phyloP scores from a whole-genome alignment of 192 early-diverging fungal genomes.

The Coemansia reversa region DNA sequence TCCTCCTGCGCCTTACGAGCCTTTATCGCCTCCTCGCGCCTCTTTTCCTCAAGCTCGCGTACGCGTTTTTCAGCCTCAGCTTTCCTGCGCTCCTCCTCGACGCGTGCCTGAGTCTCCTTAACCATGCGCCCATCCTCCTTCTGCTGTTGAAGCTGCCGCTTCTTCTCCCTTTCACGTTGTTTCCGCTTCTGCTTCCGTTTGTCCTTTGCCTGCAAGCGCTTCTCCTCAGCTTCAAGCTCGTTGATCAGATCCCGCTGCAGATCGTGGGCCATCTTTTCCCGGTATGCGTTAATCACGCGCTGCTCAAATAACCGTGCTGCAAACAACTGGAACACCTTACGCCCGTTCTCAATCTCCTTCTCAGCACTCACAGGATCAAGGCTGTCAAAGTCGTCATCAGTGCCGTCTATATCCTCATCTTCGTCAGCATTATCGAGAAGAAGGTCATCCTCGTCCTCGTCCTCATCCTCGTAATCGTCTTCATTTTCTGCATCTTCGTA shows the following conservation, averaged over 20 bases:
- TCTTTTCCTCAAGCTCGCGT: conserved; percentile 26
- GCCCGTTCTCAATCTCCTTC: conserved; percentile 87
- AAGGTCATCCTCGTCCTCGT: conserved; percentile 28
- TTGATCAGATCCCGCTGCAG: conserved; percentile 82
- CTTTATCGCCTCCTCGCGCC: conserved; percentile 31
- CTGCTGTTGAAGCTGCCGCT: conserved; percentile 42
- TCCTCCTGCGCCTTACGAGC: conserved; percentile 38
- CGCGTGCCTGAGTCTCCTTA: conserved; percentile 26
- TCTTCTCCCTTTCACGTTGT: conserved; percentile 62
- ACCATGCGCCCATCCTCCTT: conserved; percentile 41
- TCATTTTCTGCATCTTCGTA: conserved; percentile 15
- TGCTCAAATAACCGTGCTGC: conserved; percentile 98
- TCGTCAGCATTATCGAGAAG: conserved; percentile 50
- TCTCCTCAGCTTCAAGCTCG: conserved; percentile 88
- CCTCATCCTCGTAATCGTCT: conserved; percentile 5
- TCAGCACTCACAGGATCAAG: conserved; percentile 69
- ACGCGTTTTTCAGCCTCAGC: conserved; percentile 24
- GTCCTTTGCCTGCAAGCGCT: conserved; percentile 56
- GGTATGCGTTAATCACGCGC: conserved; percentile 87
- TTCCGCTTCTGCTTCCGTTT: conserved; percentile 72
- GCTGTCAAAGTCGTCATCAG: conserved; percentile 65
- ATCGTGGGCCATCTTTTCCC: conserved; percentile 91
- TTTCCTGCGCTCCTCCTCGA: conserved; percentile 37
- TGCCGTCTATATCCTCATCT: conserved; percentile 61
- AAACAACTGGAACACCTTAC: conserved; percentile 94